Conservation (phyloP, 306 rosid genomes). For the Cercis canadensis region DNA sequence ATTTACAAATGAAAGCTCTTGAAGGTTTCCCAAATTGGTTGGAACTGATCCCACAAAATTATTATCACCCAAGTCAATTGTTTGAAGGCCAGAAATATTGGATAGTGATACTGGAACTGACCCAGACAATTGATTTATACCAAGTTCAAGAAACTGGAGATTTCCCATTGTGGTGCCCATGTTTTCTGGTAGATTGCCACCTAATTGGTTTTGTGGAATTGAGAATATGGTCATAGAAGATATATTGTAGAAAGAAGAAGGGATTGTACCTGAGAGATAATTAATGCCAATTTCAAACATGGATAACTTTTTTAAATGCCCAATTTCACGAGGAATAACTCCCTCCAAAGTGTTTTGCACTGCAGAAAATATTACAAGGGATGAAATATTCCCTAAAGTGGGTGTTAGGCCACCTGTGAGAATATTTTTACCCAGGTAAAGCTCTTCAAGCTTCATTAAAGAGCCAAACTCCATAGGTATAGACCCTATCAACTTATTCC, state of each 20-base stretch:
- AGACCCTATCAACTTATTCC: not conserved
- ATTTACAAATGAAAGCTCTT: not conserved
- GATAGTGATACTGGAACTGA: not conserved
- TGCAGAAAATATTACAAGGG: not conserved
- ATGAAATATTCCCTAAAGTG: constrained; percentile 14
- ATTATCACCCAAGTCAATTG: rapidly evolving
- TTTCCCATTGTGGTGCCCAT: not conserved
- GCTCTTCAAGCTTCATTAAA: not conserved
- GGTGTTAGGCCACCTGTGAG: constrained; percentile 17
- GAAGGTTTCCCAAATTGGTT: not conserved
- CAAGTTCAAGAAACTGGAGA: not conserved
- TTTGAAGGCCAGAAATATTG: not conserved
- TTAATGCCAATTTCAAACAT: not conserved
- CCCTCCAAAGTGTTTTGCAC: not conserved
- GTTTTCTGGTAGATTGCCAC: constrained; percentile 15
- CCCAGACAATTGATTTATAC: not conserved
- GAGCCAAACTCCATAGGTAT: constrained; percentile 21
- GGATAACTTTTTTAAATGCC: not conserved
- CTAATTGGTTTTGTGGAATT: not conserved
- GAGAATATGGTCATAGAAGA: not conserved
- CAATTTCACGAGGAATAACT: constrained; percentile 6
- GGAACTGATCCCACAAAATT: not conserved
- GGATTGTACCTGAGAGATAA: constrained; percentile 18
- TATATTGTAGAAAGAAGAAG: constrained; percentile 29
- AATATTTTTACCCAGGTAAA: rapidly evolving